These are phyloP conservation scores for Ceratocystis papillata DNA, from an alignment of 2,329 filamentous ascomycete genomes.

Conservation along the genomic window DNA sequence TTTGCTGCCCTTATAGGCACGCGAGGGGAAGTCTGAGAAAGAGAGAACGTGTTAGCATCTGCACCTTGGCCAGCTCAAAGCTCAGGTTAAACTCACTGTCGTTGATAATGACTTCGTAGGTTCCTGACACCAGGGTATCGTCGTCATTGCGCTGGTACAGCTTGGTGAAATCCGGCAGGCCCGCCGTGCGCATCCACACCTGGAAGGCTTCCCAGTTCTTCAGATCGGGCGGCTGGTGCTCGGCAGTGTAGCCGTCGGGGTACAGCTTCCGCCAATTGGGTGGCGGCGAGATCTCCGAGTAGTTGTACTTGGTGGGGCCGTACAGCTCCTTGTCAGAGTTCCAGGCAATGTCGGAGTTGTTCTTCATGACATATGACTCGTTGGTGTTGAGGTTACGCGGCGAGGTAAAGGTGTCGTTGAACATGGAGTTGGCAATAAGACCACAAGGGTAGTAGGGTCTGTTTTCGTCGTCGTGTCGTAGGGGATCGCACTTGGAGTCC, in stretches of 20 bases:
- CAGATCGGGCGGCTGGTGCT: conserved; percentile 59
- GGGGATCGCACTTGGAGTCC: conserved; percentile 62
- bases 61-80: not conserved
- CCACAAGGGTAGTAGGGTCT: conserved; percentile 89
- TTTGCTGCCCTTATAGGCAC: conserved; percentile 73
- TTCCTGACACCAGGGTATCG: conserved; percentile 54
- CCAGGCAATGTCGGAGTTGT: conserved; percentile 73
- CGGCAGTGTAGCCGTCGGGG: conserved; percentile 55
- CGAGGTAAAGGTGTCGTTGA: conserved; percentile 78
- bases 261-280: conserved; percentile 73
- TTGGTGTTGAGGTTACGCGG: conserved; percentile 49
- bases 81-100: conserved; percentile 51
- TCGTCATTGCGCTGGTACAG: conserved; percentile 73
- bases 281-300: conserved; percentile 60
- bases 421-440: conserved; percentile 89
- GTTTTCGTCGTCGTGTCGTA: conserved; percentile 43
- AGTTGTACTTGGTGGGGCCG: conserved; percentile 54
- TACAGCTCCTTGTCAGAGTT: conserved; percentile 71
- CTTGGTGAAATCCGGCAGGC: conserved; percentile 89
- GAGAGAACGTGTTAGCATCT: not conserved
- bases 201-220: conserved; percentile 74
- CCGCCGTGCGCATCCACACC: conserved; percentile 98
- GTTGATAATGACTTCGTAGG: conserved; percentile 65
- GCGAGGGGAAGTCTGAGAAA: conserved; percentile 63
- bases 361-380: conserved; percentile 62